Conservation (phyloP, 345 rosid genomes). For the Melaleuca alternifolia region DNA sequence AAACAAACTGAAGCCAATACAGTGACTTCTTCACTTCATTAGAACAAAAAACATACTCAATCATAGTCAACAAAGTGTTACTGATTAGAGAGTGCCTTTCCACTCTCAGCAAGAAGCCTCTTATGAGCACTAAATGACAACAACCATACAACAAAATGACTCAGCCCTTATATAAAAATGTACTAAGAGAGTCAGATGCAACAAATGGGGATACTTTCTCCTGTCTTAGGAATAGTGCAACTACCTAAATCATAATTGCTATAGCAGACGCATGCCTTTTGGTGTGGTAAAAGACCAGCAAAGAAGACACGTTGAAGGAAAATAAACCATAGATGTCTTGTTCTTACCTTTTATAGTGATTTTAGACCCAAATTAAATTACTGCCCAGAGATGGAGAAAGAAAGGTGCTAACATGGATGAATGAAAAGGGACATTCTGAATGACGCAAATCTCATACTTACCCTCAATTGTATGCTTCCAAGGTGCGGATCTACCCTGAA, state of each 20-base stretch:
- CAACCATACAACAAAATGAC: background rate
- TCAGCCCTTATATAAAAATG: background rate
- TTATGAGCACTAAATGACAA: background rate
- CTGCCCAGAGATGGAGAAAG: background rate
- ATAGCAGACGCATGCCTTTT: background rate
- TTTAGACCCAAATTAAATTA: background rate
- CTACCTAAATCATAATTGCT: background rate
- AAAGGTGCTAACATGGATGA: background rate
- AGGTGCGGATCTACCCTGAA: slow-evolving; percentile 84
- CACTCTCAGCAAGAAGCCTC: background rate
- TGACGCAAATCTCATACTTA: slow-evolving; percentile 4
- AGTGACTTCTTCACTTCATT: background rate
- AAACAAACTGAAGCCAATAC: background rate
- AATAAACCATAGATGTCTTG: background rate
- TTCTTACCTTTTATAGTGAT: background rate
- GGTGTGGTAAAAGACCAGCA: background rate
- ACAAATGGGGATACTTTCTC: background rate
- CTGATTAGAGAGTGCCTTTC: background rate
- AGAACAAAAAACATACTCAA: background rate
- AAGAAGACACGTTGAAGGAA: background rate
- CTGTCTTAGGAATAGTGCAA: background rate
- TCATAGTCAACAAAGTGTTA: background rate
- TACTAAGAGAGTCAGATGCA: background rate
- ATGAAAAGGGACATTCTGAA: background rate
- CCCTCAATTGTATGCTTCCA: slow-evolving; percentile 98